Conservation (phyloP, 2,329 filamentous ascomycete genomes). For the Verruconis gallopava region DNA sequence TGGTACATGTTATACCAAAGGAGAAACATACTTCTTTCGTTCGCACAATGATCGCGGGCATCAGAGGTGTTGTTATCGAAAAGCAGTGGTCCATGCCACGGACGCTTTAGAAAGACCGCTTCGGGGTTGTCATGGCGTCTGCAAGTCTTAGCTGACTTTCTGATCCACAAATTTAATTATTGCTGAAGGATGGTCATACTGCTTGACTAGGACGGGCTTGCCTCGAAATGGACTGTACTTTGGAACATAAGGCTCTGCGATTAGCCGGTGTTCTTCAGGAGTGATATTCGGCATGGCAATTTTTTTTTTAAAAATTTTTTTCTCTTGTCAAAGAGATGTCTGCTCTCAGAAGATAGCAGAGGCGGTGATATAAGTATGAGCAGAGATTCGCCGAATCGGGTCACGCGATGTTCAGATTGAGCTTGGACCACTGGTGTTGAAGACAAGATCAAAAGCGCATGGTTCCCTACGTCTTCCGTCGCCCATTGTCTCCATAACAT, state of each 20-base stretch:
- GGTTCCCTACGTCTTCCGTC: no score
- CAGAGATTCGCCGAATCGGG: no score
- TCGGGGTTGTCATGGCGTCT: constrained; percentile 30
- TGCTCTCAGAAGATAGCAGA: no score
- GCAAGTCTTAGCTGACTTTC: neutral
- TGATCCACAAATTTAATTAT: neutral
- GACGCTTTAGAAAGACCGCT: constrained; percentile 45
- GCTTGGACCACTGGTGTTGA: no score
- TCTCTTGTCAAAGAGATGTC: no score
- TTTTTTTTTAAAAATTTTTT: no score
- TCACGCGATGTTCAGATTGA: no score
- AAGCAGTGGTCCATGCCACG: constrained; percentile 52
- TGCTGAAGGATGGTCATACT: constrained; percentile 16
- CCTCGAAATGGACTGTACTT: constrained; percentile 37
- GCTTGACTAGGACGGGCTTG: constrained; percentile 34
- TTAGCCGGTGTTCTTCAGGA: neutral
- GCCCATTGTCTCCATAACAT: no score
- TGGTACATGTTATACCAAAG: no score
- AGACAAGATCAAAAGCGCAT: no score
- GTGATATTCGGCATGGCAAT: no score
- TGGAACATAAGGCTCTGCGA: constrained; percentile 32
- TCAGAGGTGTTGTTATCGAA: constrained; percentile 66
- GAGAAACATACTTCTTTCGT: constrained; percentile 47
- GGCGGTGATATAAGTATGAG: no score
- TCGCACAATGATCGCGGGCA: constrained; percentile 66